phyloP scores from a whole-genome alignment of 2,329 filamentous ascomycete species.

The Xylaria sp. region DNA sequence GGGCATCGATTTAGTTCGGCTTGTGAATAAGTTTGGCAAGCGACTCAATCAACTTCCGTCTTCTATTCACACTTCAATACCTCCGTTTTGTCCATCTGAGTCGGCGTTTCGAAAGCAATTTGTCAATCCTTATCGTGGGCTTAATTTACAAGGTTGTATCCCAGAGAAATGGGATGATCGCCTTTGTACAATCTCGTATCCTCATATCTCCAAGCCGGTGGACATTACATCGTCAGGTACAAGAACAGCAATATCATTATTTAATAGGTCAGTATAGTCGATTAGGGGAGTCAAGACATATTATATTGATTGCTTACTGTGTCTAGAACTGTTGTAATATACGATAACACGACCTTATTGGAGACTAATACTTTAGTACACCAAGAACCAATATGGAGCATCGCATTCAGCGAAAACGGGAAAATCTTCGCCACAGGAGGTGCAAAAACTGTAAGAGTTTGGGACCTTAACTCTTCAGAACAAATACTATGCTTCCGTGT shows the following conservation, averaged over 20 bases:
- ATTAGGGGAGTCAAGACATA: no score
- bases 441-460: conserved; percentile 31
- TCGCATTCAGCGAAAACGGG: conserved; percentile 38
- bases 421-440: conserved; percentile 35
- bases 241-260: conserved; percentile 37
- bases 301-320: no score
- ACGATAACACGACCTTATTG: conserved; percentile 41
- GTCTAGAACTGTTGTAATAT: conserved; percentile 32
- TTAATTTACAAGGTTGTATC: conserved; percentile 36
- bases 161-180: conserved; percentile 42
- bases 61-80: conserved; percentile 43
- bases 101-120: conserved; percentile 43
- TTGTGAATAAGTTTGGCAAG: conserved; percentile 42
- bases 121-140: conserved; percentile 29
- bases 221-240: conserved; percentile 18
- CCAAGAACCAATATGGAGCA: conserved; percentile 37
- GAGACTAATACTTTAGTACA: conserved; percentile 35
- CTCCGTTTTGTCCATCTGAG: conserved; percentile 43
- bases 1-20: conserved; percentile 40
- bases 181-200: conserved; percentile 39
- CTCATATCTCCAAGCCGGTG: conserved; percentile 18
- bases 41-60: conserved; percentile 30
- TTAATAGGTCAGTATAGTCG: conserved; percentile 28
- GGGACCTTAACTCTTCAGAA: conserved; percentile 28
- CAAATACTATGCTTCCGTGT: conserved; percentile 29